Evolutionary conservation across 805 yeast species (phyloP).

Genomic region (Wickerhamiella cacticola): DNA sequence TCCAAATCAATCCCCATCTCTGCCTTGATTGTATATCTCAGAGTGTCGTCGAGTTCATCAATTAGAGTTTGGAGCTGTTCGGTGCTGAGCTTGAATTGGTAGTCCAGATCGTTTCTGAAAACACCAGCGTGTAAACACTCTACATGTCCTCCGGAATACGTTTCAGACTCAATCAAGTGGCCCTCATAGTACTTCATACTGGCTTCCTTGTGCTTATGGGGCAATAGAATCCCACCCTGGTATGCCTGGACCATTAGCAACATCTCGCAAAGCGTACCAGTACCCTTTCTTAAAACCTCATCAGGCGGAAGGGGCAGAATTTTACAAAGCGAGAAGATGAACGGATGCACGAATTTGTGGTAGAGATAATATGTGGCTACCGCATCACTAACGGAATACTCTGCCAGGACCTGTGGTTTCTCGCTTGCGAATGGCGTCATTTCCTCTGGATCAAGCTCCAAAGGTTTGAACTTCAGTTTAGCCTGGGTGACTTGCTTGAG

Average conservation of each 20-base stretch:
- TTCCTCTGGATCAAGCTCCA: conserved; percentile 90
- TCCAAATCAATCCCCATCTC: conserved; percentile 35
- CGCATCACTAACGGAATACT: conserved; percentile 98
- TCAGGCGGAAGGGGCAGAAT: conserved; percentile 95
- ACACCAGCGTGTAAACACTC: conserved; percentile 98
- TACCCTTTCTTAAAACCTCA: conserved; percentile 90
- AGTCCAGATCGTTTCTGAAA: conserved; percentile 74
- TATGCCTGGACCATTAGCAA: conserved; percentile 90
- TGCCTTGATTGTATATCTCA: conserved; percentile 65
- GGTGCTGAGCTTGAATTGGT: conserved; percentile 67
- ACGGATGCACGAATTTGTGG: conserved; percentile 95
- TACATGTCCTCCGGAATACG: conserved; percentile 98
- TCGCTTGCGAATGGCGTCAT: conserved; percentile 98
- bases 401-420: conserved; percentile 82
- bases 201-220: conserved; percentile 90
- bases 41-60: conserved; percentile 58
- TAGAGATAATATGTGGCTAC: conserved; percentile 95
- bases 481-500: conserved; percentile 94
- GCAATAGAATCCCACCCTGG: conserved; percentile 59
- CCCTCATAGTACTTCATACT: conserved; percentile 92
- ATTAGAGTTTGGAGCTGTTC: conserved; percentile 70
- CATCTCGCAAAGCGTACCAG: conserved; percentile 98
- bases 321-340: conserved; percentile 87
- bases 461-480: conserved; percentile 90
- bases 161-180: conserved; percentile 84